These are phyloP conservation scores for Candida andamanensis DNA, from an alignment of 805 yeast species.

Conservation along the genomic window DNA sequence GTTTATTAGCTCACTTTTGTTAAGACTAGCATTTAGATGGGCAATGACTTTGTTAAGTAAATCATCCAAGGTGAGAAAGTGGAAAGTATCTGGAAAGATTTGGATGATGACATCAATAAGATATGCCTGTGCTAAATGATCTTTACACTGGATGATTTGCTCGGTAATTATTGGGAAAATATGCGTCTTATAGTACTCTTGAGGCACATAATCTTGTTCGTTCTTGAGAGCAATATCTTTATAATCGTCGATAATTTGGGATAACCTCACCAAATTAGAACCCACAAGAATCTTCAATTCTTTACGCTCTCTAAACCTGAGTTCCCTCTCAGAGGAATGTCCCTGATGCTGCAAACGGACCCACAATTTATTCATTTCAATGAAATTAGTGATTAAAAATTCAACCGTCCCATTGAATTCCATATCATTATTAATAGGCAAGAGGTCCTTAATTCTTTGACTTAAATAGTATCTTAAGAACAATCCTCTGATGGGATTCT, in stretches of 20 bases:
- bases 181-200: constrained; percentile 35
- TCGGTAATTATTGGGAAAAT: constrained; percentile 79
- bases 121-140: constrained; percentile 88
- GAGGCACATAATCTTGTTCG: constrained; percentile 20
- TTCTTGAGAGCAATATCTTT: too few species aligned
- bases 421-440: constrained; percentile 38
- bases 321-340: constrained; percentile 72
- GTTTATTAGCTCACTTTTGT: constrained; percentile 58
- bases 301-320: constrained; percentile 72
- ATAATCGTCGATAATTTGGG: constrained; percentile 78
- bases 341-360: constrained; percentile 96
- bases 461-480: constrained; percentile 85
- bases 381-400: constrained; percentile 79
- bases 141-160: constrained; percentile 89
- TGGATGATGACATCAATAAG: constrained; percentile 86
- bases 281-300: constrained; percentile 92
- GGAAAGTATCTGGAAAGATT: constrained; percentile 92
- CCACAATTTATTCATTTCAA: constrained; percentile 98
- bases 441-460: constrained; percentile 69
- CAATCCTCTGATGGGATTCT: constrained; percentile 88
- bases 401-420: constrained; percentile 65
- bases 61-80: constrained; percentile 63
- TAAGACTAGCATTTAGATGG: constrained; percentile 65
- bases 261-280: constrained; percentile 80
- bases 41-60: constrained; percentile 59